Base-by-base conservation (phyloP, 1,139 yeast genomes). In the Wickerhamiella infanticola region DNA sequence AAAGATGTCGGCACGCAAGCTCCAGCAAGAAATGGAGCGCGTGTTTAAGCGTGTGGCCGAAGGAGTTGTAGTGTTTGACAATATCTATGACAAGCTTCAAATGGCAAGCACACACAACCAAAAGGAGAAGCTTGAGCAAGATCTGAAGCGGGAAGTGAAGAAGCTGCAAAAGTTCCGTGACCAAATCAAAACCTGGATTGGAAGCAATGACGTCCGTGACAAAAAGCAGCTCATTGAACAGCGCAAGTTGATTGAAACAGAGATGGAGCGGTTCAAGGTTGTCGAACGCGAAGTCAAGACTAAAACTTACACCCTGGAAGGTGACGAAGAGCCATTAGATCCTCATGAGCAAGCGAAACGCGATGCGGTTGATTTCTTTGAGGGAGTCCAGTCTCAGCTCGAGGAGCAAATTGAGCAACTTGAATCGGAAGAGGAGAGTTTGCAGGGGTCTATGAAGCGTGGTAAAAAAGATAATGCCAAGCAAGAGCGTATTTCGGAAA, bases 181-280 rank as follows among this genome's bases (percentile, higher is more conserved):
- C 64, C 97, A 88, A 65, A 83, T 93, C 55, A 93, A 93, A 64
- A 81, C 84, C 48, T 93, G 98, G 98, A 69, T 88, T 60, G 77
- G 94, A 42, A 94, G 93, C 56, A 81, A 81, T 57, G 94, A 93
- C 52, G 88, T 88, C 46, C 88, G 93, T 63, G 93, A 90, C 59
- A 94, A 86, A 66, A 81, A 84, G 61, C 64, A 72, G 45, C 66
- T 93, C 50, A 73, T 77, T 52, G 97, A 88, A 51, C 83, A 86
- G 57, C 72, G 98, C 47, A 74, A 79, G 55, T 69, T 79, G 54
- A 90, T 93, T 55, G 96, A 93, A 63, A 76, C 76, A 40, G 95
- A 93, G 47, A 90, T 90, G 99, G 98, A 93, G 64, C 75, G 90
- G 56, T 93, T 93, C 66, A 93, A 93, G 63, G 90, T 90, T 45